These are phyloP conservation scores for Jatropha curcas DNA, from an alignment of 345 rosid species.

Conservation along the genomic window DNA sequence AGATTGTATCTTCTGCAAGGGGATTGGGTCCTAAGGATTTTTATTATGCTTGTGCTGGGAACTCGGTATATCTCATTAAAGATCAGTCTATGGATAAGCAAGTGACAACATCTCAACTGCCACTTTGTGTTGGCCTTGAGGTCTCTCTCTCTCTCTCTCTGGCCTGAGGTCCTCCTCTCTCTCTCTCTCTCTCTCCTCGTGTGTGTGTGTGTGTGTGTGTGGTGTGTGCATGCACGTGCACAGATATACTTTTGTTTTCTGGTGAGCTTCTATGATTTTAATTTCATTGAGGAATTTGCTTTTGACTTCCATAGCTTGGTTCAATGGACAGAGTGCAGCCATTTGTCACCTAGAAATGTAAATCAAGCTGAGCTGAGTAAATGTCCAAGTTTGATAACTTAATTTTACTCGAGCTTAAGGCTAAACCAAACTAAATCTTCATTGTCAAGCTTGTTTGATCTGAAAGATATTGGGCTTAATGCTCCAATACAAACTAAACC, in stretches of 20 bases:
- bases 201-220: too few species aligned
- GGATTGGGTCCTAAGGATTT: conserved; percentile 42
- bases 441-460: not conserved
- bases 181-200: too few species aligned
- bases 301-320: not conserved
- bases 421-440: not conserved
- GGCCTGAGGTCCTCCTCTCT: too few species aligned
- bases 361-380: not conserved
- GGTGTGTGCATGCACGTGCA: too few species aligned
- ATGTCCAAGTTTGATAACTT: too few species aligned
- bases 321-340: not conserved
- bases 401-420: not conserved
- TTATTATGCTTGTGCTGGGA: conserved; percentile 68
- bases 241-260: too few species aligned
- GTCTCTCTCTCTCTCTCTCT: conserved; percentile 29
- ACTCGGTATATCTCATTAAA: conserved; percentile 47
- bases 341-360: not conserved
- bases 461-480: too few species aligned
- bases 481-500: not conserved
- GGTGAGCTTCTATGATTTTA: too few species aligned
- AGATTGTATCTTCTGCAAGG: conserved; percentile 49
- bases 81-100: conserved; percentile 40
- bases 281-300: not conserved
- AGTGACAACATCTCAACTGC: conserved; percentile 43
- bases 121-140: conserved; percentile 65